Percentiles rank a stretch among this genome's conserved stretches.
Evolutionary conservation across 2,329 filamentous ascomycete genomes (phyloP).

Genomic region (Pyricularia grisea): DNA sequence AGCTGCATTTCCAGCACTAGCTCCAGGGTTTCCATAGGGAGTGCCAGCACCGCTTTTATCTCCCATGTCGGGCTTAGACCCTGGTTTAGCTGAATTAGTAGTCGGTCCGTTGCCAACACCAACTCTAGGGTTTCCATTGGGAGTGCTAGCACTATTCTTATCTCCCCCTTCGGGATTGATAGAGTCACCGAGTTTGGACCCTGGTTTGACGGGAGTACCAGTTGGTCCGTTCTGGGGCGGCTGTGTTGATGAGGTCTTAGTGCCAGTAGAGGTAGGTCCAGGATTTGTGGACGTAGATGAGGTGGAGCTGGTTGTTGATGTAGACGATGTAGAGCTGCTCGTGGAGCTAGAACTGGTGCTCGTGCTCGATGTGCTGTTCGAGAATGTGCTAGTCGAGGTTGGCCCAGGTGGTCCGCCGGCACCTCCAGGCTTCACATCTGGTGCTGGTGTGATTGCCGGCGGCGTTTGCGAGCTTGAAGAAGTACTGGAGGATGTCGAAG

Average conservation of each 20-base stretch:
- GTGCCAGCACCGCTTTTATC: background rate
- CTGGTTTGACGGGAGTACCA: background rate
- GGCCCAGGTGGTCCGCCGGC: background rate
- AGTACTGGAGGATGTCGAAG: background rate
- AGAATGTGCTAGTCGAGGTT: background rate
- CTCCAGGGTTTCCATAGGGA: background rate
- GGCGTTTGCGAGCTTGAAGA: background rate
- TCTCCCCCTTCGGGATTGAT: background rate
- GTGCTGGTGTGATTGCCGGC: background rate
- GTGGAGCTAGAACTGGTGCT: background rate
- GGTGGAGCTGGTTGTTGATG: background rate
- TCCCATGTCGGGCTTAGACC: background rate
- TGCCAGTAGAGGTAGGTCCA: background rate
- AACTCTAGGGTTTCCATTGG: background rate
- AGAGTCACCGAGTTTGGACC: background rate
- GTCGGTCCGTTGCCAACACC: background rate
- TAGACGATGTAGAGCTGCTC: background rate
- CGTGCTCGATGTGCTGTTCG: background rate
- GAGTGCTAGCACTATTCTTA: background rate
- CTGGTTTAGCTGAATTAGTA: background rate
- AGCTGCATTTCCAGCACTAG: too few relatives aligned
- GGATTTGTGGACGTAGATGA: background rate
- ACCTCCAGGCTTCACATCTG: background rate
- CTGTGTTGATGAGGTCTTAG: background rate
- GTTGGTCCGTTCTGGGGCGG: background rate